phyloP scores from a whole-genome alignment of 257 asterid genomes.

The Orobanche coerulescens region DNA sequence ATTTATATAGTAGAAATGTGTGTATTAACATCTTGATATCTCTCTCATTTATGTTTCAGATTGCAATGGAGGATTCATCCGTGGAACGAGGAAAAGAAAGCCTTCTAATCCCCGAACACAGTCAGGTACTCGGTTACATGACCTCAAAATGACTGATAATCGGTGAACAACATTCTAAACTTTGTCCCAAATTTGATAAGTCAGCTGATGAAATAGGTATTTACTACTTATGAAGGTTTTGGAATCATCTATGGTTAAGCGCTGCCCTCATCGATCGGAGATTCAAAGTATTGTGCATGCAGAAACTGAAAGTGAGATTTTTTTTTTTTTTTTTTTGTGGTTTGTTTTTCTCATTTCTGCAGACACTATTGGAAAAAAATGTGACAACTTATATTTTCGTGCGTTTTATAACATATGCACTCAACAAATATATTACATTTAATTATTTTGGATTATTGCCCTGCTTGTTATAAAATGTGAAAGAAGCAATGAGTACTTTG shows the following conservation, averaged over 20 bases:
- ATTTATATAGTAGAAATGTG: constrained; percentile 1
- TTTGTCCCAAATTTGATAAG: background rate
- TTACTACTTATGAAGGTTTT: constrained; percentile 46
- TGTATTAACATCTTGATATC: background rate
- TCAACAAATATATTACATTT: background rate
- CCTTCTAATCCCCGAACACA: constrained; percentile 76
- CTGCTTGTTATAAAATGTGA: background rate
- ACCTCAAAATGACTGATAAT: background rate
- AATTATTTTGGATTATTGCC: background rate
- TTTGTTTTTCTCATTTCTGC: too few species aligned
- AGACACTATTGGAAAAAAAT: too few species aligned
- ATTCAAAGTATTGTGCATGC: constrained; percentile 75
- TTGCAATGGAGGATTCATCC: constrained; percentile 47
- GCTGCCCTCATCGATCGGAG: constrained; percentile 82
- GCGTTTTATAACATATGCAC: background rate
- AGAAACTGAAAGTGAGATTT: constrained; percentile 50
- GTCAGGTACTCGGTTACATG: constrained; percentile 38
- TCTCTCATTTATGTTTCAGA: constrained; percentile 33
- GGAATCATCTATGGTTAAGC: constrained; percentile 54
- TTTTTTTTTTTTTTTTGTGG: background rate
- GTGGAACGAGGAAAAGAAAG: constrained; percentile 72
- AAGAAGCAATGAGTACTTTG: background rate
- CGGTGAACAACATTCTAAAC: background rate
- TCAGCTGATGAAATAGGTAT: constrained; percentile 14
- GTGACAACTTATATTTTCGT: too few species aligned